These are phyloP conservation scores for Ceratobasidium sp. DNA, from an alignment of 1,284 basidiomycete genomes.

Conservation along the genomic window DNA sequence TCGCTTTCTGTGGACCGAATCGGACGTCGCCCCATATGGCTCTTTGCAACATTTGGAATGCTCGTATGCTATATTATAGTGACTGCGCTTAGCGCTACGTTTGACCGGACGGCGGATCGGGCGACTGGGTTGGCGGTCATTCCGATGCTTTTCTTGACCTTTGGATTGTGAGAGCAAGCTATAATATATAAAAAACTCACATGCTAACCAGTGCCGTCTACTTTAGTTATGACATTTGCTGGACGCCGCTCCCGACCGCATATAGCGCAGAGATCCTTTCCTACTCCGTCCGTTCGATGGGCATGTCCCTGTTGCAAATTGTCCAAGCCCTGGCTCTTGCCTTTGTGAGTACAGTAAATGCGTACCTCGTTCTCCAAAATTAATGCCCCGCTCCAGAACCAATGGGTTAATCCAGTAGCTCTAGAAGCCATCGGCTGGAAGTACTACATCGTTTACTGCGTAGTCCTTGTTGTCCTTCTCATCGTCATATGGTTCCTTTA, in stretches of 20 bases:
- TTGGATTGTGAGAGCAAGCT: not conserved
- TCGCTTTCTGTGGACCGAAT: not conserved
- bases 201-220: too few species aligned
- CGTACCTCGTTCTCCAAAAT: not conserved
- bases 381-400: slow-evolving; percentile 22
- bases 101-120: not conserved
- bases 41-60: not conserved
- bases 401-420: slow-evolving; percentile 39
- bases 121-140: not conserved
- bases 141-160: not conserved
- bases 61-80: not conserved
- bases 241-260: not conserved
- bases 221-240: not conserved
- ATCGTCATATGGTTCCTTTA: slow-evolving; percentile 46
- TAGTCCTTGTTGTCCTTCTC: slow-evolving; percentile 40
- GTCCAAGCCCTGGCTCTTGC: not conserved
- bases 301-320: not conserved
- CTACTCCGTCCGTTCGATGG: not conserved
- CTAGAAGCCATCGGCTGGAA: slow-evolving; percentile 31
- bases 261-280: not conserved
- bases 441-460: slow-evolving; percentile 47
- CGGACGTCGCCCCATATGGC: not conserved
- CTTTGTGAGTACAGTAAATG: not conserved
- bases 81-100: not conserved
- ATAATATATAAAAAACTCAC: too few species aligned